Evolutionary conservation across 225 moss, liverwort and hornwort genomes (phyloP).

Genomic region (Rhytidiadelphus loreus): DNA sequence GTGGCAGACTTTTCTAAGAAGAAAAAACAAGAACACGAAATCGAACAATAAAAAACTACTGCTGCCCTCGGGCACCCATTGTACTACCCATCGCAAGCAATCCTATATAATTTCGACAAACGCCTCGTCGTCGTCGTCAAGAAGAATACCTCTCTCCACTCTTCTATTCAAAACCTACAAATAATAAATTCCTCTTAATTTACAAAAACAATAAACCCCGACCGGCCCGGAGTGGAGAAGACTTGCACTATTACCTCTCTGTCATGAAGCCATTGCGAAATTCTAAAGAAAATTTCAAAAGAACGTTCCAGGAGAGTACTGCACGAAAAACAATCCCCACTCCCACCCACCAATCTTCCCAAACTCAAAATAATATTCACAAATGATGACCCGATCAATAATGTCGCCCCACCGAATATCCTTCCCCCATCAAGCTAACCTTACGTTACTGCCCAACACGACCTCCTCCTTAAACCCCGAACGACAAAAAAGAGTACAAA

Average conservation of each 20-base stretch:
- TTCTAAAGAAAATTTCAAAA: not conserved
- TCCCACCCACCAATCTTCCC: not conserved
- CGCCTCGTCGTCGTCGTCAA: not conserved
- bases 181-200: not conserved
- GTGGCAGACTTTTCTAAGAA: not conserved
- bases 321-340: not conserved
- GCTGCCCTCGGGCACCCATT: not conserved
- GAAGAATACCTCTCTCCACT: not conserved
- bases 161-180: not conserved
- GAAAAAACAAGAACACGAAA: not conserved
- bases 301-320: not conserved
- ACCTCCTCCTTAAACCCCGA: slow-evolving; percentile 8
- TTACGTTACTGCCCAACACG: not conserved
- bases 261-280: not conserved
- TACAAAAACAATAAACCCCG: not conserved
- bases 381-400: slow-evolving; percentile 18
- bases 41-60: not conserved
- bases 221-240: not conserved
- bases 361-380: not conserved
- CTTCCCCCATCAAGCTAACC: not conserved
- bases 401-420: slow-evolving; percentile 20
- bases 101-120: not conserved
- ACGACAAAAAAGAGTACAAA: not conserved
- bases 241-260: not conserved
- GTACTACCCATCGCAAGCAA: not conserved